phyloP scores from a whole-genome alignment of 805 yeast genomes.

The Ogataea methylovora region DNA sequence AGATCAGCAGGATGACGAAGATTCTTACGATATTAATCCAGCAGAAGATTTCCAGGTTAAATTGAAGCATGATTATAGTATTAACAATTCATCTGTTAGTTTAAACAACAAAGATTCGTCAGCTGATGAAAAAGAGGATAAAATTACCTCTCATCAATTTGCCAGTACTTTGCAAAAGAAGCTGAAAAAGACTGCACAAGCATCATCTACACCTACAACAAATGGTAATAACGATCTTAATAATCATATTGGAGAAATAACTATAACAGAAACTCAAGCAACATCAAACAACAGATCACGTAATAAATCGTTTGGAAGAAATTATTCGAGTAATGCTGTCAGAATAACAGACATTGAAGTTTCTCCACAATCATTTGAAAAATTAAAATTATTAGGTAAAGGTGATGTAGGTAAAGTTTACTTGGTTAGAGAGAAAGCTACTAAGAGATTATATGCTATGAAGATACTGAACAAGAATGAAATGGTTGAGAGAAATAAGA shows the following conservation, averaged over 20 bases:
- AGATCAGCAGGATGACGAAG: background rate
- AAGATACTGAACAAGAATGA: slow-evolving; percentile 84
- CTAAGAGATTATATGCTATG: slow-evolving; percentile 82
- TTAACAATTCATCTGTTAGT: slow-evolving; percentile 21
- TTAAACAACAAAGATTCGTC: too few species aligned
- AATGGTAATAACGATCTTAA: slow-evolving; percentile 10
- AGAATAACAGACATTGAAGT: slow-evolving; percentile 75
- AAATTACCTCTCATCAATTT: background rate
- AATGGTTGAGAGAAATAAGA: slow-evolving; percentile 92
- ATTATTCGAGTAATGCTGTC: slow-evolving; percentile 69
- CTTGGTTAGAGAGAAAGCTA: slow-evolving; percentile 73
- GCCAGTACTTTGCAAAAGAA: slow-evolving; percentile 1
- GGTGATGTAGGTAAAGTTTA: slow-evolving; percentile 98
- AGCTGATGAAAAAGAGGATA: background rate
- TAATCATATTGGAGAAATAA: slow-evolving; percentile 31
- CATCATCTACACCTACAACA: slow-evolving; percentile 1
- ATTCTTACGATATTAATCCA: slow-evolving; percentile 13
- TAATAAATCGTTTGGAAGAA: slow-evolving; percentile 44
- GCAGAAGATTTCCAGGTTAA: slow-evolving; percentile 21
- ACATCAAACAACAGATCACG: slow-evolving; percentile 27
- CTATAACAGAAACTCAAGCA: slow-evolving; percentile 1
- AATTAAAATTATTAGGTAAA: slow-evolving; percentile 82
- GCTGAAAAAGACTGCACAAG: too few species aligned
- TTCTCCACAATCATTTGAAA: slow-evolving; percentile 80
- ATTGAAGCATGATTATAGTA: slow-evolving; percentile 23